Conservation (phyloP, 2,329 filamentous ascomycete genomes). For the Gnomoniopsis sp. region DNA sequence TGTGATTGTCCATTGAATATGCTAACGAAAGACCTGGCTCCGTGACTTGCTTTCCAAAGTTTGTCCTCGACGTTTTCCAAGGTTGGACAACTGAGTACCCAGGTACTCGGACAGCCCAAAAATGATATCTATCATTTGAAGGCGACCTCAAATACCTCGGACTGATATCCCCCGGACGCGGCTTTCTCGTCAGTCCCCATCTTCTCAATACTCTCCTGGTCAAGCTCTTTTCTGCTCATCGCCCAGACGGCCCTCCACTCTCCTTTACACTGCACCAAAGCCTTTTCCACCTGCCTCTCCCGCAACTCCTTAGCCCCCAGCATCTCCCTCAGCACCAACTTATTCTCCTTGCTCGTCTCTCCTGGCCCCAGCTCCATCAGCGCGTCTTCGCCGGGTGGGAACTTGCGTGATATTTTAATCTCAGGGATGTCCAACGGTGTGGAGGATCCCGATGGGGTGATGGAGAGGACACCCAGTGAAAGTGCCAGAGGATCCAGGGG, state of each 20-base stretch:
- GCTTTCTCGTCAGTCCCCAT: not conserved
- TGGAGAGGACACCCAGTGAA: constrained; percentile 37
- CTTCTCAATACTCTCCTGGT: not conserved
- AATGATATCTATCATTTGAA: not conserved
- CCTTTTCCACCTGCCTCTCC: not conserved
- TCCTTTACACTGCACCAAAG: not conserved
- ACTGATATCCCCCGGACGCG: not conserved
- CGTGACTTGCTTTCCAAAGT: no score
- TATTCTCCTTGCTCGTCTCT: constrained; percentile 13
- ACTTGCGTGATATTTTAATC: constrained; percentile 35
- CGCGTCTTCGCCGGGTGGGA: constrained; percentile 37
- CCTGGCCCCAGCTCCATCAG: constrained; percentile 38
- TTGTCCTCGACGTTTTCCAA: no score
- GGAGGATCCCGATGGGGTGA: constrained; percentile 33
- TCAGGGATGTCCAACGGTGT: constrained; percentile 33
- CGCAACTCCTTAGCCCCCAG: not conserved
- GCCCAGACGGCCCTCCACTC: not conserved
- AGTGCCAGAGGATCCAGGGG: constrained; percentile 42
- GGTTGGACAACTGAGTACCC: no score
- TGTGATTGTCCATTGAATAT: no score
- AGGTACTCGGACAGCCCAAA: no score
- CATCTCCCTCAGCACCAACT: not conserved
- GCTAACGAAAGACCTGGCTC: no score
- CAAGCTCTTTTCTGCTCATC: not conserved
- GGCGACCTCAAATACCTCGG: not conserved